Conservation (phyloP, 192 early-diverging fungal genomes). For the Coemansia nantahalensis region DNA sequence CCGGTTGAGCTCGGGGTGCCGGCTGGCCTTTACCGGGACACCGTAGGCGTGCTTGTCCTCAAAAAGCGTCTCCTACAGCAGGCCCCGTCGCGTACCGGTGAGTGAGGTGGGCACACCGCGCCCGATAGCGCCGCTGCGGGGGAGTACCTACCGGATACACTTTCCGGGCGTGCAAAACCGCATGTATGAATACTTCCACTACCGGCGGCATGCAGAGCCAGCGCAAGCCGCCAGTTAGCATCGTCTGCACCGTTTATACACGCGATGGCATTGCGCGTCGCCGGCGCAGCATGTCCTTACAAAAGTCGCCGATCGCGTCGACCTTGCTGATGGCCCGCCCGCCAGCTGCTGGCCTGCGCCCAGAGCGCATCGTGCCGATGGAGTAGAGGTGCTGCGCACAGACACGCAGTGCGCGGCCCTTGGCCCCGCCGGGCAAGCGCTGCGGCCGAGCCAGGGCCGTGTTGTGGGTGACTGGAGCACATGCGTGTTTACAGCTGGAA, state of each 20-base stretch:
- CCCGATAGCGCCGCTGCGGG: no score
- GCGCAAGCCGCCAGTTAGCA: no score
- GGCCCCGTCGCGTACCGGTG: no score
- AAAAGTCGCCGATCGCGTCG: conserved; percentile 44
- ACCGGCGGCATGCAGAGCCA: neutral
- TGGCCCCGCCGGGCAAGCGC: no score
- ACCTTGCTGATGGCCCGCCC: conserved; percentile 18
- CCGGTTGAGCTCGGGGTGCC: conserved; percentile 53
- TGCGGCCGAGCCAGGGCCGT: neutral
- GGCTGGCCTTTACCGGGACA: conserved; percentile 52
- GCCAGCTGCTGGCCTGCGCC: neutral
- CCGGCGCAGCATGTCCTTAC: conserved; percentile 13
- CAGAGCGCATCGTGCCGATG: neutral
- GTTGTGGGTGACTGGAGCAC: conserved; percentile 1
- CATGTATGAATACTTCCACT: conserved; percentile 47
- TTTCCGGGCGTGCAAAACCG: conserved; percentile 22
- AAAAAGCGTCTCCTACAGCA: conserved; percentile 44
- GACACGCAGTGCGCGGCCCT: no score
- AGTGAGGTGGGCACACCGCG: no score
- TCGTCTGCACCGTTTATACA: no score
- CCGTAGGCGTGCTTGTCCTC: conserved; percentile 46
- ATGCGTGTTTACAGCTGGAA: neutral
- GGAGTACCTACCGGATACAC: conserved; percentile 39
- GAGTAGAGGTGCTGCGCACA: neutral
- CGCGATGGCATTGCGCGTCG: neutral